These are phyloP conservation scores for Melampsora larici-populina DNA, from an alignment of 1,284 basidiomycete species.

Conservation along the genomic window DNA sequence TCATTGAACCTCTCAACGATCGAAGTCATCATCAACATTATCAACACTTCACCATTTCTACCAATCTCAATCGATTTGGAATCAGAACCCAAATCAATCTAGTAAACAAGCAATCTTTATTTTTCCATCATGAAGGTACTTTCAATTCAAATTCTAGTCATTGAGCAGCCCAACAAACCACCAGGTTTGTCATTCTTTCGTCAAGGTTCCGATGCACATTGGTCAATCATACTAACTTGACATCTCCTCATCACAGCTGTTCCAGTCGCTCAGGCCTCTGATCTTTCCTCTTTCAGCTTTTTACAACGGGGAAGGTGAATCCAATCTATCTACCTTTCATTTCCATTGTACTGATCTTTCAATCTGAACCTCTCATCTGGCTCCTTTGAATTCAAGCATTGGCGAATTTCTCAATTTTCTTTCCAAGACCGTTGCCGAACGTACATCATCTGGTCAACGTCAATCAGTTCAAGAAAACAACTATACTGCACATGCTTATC, in stretches of 20 bases:
- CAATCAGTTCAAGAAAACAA: conserved; percentile 94
- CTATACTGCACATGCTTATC: conserved; percentile 88
- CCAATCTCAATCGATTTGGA: too few species aligned
- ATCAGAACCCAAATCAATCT: conserved; percentile 5
- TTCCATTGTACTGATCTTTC: not conserved
- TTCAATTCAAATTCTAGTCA: conserved; percentile 57
- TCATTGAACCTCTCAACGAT: too few species aligned
- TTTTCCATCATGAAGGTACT: conserved; percentile 57
- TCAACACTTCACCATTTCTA: too few species aligned
- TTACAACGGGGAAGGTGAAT: conserved; percentile 66
- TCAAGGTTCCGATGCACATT: not conserved
- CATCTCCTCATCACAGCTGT: conserved; percentile 59
- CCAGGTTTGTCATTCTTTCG: conserved; percentile 44
- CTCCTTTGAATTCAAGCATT: conserved; percentile 57
- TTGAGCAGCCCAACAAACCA: conserved; percentile 50
- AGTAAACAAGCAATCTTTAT: too few species aligned
- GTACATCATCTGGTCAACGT: conserved; percentile 72
- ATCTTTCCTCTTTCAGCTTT: conserved; percentile 89
- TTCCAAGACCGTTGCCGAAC: conserved; percentile 84
- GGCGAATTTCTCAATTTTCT: conserved; percentile 88
- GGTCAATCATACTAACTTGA: not conserved
- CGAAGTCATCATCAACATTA: too few species aligned
- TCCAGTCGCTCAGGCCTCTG: conserved; percentile 68
- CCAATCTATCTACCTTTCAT: conserved; percentile 56
- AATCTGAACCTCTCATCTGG: not conserved